Evolutionary conservation across 1,139 yeast genomes (phyloP), one percentile per base, ranked within the genome.

Genomic region (Geotrichum reessii): DNA sequence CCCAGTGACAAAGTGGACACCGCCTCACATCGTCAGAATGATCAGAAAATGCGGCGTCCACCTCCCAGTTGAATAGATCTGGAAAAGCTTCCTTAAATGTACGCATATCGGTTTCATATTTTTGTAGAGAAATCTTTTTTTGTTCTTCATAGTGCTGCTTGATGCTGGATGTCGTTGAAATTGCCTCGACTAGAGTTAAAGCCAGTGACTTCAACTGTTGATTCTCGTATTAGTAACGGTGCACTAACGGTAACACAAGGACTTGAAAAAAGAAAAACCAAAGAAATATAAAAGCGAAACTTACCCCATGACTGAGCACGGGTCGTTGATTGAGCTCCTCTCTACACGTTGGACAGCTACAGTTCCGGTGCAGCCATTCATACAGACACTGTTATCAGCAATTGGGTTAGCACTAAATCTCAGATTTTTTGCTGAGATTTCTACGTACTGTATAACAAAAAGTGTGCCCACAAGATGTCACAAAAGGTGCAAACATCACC

Each of bases 401-500:
- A 12, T 6, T 21, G 12, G 1, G 44, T 55, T 47, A 51, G 33
- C 9, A 47, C 37, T n/a, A 6, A 28, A 25, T 3, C 5, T 2
- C 17, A 49, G 22, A 9, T 7, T 17, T 21, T 21, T 22, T 37
- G 7, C 9, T 14, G 21, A 17, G n/a, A 31, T 9, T 12, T 11
- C 17, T n/a, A 61, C 68, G 50, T 57, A 66, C 68, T 25, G 64
- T 62, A 55, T 66, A 67, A 63, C 75, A 72, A 57, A 69, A 71
- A 1, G 73, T 65, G 55, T 72, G 75, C 2, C 75, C 75, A 59
- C 75, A 72, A 31, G 66, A 61, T 11, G 73, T 70, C 17, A 68
- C 66, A 55, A 65, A 65, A 12, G 75, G 75, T 42, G 64, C 65
- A 47, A 66, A 70, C 66, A 72, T 67, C 21, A 69, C 63, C 22